Base-by-base conservation (phyloP, 495 filamentous ascomycete genomes). In the Neurospora sp. region DNA sequence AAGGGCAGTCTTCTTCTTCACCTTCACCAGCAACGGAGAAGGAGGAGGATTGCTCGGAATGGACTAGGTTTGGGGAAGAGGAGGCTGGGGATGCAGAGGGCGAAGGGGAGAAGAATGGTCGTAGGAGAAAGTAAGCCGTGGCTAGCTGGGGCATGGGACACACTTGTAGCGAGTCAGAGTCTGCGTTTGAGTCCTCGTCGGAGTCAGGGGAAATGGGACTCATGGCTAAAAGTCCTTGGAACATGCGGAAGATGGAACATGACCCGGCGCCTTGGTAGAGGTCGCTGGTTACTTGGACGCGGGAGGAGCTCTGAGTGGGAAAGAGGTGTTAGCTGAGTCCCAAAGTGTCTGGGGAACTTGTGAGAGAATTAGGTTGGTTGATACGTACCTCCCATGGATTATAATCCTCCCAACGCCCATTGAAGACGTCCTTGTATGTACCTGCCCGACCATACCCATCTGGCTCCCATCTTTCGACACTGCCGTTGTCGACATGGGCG, bases 391-490 rank as follows among this genome's bases (percentile, higher is more conserved):
- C 93, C 90, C 90, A 97, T 2, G 94, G 88, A 77, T 96, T 91
- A 75, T 92, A 94, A 14, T 89, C 82, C 74, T 97, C 93, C 94
- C 93, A 97, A 1, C 85, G 79, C 0, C 94, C 94, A 38, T 88
- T 76, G 68, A 91, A 90, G 70, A 97, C 90, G 22, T 88, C 81
- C 40, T 85, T 80, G 79, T 96, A 97, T 1, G 93, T 90, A 1
- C 83, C 82, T 6, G 88, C 88, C 69, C 78, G 80, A 9, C 91
- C 88, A 78, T 97, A 97, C 42, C 92, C 93, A 16, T 89, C 86
- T n/a, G 90, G 85, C 78, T 97, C 94, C 94, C 94, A 97, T 14
- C 94, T 87, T 78, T 97, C 94, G 8, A 94, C 88, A 68, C 89
- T 91, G 18, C 94, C 94, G 44, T 92, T 90, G 74, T 97, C 94